phyloP scores from a whole-genome alignment of 169 alveolate genomes.

The Perkinsus marinus region DNA sequence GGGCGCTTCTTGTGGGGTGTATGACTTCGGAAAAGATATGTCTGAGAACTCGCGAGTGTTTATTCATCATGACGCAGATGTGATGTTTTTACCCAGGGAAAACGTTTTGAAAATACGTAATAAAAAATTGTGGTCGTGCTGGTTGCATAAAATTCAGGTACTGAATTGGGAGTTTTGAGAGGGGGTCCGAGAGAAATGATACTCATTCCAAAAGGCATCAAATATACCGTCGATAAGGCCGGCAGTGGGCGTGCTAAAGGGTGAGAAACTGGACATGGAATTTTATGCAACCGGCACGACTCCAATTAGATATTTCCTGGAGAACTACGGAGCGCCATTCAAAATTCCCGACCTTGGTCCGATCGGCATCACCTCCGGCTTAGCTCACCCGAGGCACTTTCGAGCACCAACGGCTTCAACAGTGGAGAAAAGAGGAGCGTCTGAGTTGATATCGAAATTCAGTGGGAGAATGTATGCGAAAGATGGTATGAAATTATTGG shows the following conservation, averaged over 20 bases:
- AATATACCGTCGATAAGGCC: conserved; percentile 8
- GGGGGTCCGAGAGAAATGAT: conserved; percentile 37
- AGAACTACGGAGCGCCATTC: conserved; percentile 48
- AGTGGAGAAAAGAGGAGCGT: conserved; percentile 21
- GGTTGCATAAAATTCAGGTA: conserved; percentile 1
- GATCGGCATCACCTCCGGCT: conserved; percentile 54
- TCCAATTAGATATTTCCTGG: conserved; percentile 44
- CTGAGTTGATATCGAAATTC: conserved; percentile 34
- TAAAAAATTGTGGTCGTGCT: conserved; percentile 38
- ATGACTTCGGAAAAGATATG: not conserved
- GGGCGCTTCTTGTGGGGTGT: not conserved
- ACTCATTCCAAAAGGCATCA: conserved; percentile 49
- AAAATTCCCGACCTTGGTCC: conserved; percentile 66
- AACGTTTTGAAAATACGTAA: conserved; percentile 42
- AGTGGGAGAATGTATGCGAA: conserved; percentile 8
- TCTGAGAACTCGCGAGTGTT: conserved; percentile 25
- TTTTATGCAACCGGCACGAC: not conserved
- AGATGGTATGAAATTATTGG: not conserved
- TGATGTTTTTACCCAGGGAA: conserved; percentile 50
- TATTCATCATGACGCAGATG: conserved; percentile 56
- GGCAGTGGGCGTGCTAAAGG: not conserved
- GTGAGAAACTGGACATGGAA: not conserved
- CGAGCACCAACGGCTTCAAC: conserved; percentile 22
- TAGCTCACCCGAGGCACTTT: conserved; percentile 63
- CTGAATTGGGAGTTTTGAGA: conserved; percentile 23